phyloP scores from a whole-genome alignment of 176 grass and related monocot genomes.

The Elaeis guineensis region DNA sequence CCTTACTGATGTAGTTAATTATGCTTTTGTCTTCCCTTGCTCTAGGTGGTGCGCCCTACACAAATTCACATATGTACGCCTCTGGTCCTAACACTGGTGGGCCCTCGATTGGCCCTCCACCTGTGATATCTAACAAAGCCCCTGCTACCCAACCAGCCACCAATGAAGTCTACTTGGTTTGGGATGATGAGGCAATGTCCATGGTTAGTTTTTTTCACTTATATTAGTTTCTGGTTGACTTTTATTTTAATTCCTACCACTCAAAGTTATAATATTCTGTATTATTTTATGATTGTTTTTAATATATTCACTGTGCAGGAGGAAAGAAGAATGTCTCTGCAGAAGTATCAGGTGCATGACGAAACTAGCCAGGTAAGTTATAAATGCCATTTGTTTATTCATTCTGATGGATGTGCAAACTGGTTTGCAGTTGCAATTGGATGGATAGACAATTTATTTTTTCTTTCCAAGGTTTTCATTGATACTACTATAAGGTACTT shows the following conservation, averaged over 20 bases:
- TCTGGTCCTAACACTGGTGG: slow-evolving; percentile 49
- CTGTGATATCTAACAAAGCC: slow-evolving; percentile 47
- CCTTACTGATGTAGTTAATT: slow-evolving; percentile 6
- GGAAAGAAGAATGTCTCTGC: slow-evolving; percentile 79
- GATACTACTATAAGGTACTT: no score
- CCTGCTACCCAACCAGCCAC: slow-evolving; percentile 45
- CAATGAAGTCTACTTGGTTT: slow-evolving; percentile 89
- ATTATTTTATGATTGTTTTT: slow-evolving; percentile 2
- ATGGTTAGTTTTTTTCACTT: slow-evolving; percentile 50
- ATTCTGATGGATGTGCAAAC: slow-evolving; percentile 20
- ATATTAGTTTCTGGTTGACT: slow-evolving; percentile 1
- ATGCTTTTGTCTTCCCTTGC: slow-evolving; percentile 9
- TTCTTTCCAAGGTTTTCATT: no score
- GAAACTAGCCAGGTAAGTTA: slow-evolving; percentile 99
- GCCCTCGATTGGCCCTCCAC: slow-evolving; percentile 36
- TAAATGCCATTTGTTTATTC: slow-evolving; percentile 34
- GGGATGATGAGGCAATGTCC: slow-evolving; percentile 99
- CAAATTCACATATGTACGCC: slow-evolving; percentile 34
- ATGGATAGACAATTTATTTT: slow-evolving; percentile 1
- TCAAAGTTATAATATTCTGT: background rate
- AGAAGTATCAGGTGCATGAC: slow-evolving; percentile 96
- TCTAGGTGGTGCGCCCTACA: slow-evolving; percentile 21
- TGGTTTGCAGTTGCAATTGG: slow-evolving; percentile 11
- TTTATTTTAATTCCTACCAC: background rate
- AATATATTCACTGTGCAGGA: slow-evolving; percentile 49